A percentile compares a stretch with the other conserved stretches of the same genome.
phyloP scores from a whole-genome alignment of 2,329 filamentous ascomycete species.

The Fonsecaea monophora region DNA sequence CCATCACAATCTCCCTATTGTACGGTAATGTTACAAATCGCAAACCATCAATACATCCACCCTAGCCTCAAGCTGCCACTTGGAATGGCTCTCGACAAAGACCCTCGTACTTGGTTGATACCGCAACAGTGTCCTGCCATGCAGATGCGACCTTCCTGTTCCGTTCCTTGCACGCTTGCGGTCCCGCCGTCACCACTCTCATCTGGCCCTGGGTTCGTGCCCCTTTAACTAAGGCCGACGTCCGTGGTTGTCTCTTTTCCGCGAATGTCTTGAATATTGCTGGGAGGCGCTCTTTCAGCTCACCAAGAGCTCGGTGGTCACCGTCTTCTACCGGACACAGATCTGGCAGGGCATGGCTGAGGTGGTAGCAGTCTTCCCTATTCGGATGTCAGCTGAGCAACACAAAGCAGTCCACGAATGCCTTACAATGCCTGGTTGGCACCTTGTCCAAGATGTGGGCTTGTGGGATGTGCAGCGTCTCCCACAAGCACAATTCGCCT shows the following conservation, averaged over 20 bases:
- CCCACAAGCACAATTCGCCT: slow-evolving; percentile 20
- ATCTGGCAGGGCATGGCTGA: slow-evolving; percentile 21
- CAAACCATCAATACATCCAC: not conserved
- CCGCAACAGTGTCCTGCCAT: slow-evolving; percentile 19
- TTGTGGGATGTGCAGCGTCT: slow-evolving; percentile 30
- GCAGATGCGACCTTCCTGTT: slow-evolving; percentile 21
- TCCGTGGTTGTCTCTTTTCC: slow-evolving; percentile 27
- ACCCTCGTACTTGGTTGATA: slow-evolving; percentile 21
- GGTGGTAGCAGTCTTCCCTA: slow-evolving; percentile 31
- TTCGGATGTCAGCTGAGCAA: not conserved
- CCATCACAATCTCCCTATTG: not conserved
- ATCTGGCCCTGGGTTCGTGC: slow-evolving; percentile 25
- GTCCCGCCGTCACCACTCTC: slow-evolving; percentile 24
- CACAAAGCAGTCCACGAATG: not conserved
- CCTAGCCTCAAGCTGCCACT: not conserved
- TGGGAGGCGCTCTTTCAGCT: slow-evolving; percentile 9
- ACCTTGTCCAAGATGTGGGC: slow-evolving; percentile 28
- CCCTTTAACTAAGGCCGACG: slow-evolving; percentile 26
- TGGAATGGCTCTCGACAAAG: slow-evolving; percentile 28
- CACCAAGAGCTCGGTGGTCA: not conserved
- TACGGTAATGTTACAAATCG: not conserved
- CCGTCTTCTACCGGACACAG: not conserved
- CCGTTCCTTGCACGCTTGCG: slow-evolving; percentile 17
- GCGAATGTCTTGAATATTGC: slow-evolving; percentile 27
- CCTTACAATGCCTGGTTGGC: slow-evolving; percentile 32